Percentiles rank a stretch among this genome's conserved stretches.
Conservation (phyloP, 164 flowering plant species). For the Saururus chinensis region DNA sequence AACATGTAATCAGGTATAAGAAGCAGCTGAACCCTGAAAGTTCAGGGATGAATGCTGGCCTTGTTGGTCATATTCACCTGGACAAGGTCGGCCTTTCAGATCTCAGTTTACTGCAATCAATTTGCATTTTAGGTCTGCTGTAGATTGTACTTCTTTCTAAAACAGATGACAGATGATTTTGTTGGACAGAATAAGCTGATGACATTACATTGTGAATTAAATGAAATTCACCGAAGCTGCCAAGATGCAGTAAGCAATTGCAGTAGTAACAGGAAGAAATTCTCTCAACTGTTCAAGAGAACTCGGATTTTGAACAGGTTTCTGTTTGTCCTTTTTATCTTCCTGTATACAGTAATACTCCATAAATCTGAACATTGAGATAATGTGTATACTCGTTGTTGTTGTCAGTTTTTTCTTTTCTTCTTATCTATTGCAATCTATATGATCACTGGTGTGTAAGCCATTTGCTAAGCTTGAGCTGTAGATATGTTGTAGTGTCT, state of each 20-base stretch:
- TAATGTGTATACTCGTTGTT: too few relatives aligned
- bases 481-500: too few relatives aligned
- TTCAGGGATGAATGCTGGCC: conserved; percentile 36
- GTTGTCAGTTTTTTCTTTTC: neutral
- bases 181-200: conserved; percentile 34
- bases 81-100: conserved; percentile 37
- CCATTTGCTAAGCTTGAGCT: too few relatives aligned
- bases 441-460: neutral
- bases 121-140: neutral
- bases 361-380: neutral
- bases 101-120: neutral
- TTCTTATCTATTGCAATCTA: neutral
- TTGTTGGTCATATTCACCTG: conserved; percentile 77
- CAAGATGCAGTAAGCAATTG: conserved; percentile 28
- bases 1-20: conserved; percentile 28
- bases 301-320: conserved; percentile 43
- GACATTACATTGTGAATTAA: conserved; percentile 26
- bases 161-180: neutral
- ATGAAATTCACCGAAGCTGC: conserved; percentile 42
- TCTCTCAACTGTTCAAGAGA: conserved; percentile 28
- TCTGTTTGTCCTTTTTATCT: conserved; percentile 5
- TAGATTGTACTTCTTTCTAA: neutral
- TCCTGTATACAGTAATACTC: neutral
- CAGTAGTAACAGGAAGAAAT: conserved; percentile 44
- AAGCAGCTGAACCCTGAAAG: conserved; percentile 20